Evolutionary conservation across 2,329 filamentous ascomycete species (phyloP).

Genomic region (Clarireedia sp.): DNA sequence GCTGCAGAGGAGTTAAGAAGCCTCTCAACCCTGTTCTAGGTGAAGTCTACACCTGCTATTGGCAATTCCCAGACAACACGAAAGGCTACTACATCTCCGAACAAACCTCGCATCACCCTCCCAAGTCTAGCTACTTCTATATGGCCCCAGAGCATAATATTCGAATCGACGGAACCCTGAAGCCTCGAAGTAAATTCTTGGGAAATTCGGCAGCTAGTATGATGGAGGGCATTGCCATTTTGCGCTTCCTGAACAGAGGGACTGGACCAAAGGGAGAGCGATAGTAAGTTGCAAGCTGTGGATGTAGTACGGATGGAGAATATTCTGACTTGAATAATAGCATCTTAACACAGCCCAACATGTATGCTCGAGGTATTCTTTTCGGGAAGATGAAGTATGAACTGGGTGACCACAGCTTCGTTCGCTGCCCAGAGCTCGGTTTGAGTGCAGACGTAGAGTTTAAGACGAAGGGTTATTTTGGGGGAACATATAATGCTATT

Average conservation of each 20-base stretch:
- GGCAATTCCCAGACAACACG: slow-evolving; percentile 80
- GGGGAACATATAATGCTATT: slow-evolving; percentile 93
- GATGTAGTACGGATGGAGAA: neutral
- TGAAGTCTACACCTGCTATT: slow-evolving; percentile 91
- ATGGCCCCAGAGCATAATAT: slow-evolving; percentile 92
- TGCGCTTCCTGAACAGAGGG: slow-evolving; percentile 74
- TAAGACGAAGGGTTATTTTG: slow-evolving; percentile 97
- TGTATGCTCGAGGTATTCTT: slow-evolving; percentile 94
- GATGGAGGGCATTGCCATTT: slow-evolving; percentile 92
- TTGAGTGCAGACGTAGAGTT: slow-evolving; percentile 90
- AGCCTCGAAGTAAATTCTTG: slow-evolving; percentile 88
- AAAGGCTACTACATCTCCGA: slow-evolving; percentile 93
- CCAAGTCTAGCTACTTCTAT: slow-evolving; percentile 99
- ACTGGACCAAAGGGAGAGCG: slow-evolving; percentile 62
- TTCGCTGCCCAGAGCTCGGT: slow-evolving; percentile 81
- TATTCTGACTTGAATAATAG: neutral
- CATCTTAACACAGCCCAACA: slow-evolving; percentile 93
- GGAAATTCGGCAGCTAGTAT: slow-evolving; percentile 96
- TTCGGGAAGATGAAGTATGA: slow-evolving; percentile 99
- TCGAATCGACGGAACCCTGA: slow-evolving; percentile 89
- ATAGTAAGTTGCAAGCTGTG: slow-evolving; percentile 42
- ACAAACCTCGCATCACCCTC: slow-evolving; percentile 95
- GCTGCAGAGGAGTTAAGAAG: slow-evolving; percentile 83
- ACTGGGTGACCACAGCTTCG: slow-evolving; percentile 89
- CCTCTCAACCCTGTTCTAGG: slow-evolving; percentile 94